Evolutionary conservation across 2,329 filamentous ascomycete species (phyloP), one percentile per base, ranked within the genome.

Genomic region (Bisporella sp.): DNA sequence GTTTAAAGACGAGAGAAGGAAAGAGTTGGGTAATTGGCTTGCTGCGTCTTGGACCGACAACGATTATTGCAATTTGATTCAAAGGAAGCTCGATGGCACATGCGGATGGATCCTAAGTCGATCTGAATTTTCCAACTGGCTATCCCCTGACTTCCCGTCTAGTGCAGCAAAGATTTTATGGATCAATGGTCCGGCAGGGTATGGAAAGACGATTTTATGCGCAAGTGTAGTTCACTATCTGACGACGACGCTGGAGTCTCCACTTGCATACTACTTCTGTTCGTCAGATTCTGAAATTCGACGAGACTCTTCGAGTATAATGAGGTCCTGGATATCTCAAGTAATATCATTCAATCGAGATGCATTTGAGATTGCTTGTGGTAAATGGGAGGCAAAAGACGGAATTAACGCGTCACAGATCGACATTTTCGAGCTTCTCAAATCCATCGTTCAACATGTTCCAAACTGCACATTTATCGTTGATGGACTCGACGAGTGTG

Each of bases 401-500:
- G 40, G 31, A 35, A 39, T 29, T n/a, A 48, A 13, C 6, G 40
- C 40, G 2, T 43, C 29, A 29, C 30, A 37, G 21, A 48, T 4
- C 6, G 40, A 48, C 5, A 37, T 48, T 44, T 8, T 44, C 30
- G 40, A 48, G 7, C 39, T 48, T 12, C 43, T 48, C 4, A 13
- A 37, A 35, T 33, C 41, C 6, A 43, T 43, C 21, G 47, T 48
- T 48, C 47, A 48, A 29, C 12, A 42, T 44, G 44, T 48, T 43
- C 30, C 47, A 5, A 48, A 48, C 28, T 54, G 50, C 32, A 54
- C 46, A 28, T 52, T 54, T 32, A 37, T 54, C 35, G 39, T 53
- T 4, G 50, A 54, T 48, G 50, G 52, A 30, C 33, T 54, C 33
- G 50, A 54, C 40, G 50, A 54, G 37, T 54, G 50, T 46, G 33